Base-by-base conservation (phyloP, 2,329 filamentous ascomycete genomes). In the Fusarium goolgardi region DNA sequence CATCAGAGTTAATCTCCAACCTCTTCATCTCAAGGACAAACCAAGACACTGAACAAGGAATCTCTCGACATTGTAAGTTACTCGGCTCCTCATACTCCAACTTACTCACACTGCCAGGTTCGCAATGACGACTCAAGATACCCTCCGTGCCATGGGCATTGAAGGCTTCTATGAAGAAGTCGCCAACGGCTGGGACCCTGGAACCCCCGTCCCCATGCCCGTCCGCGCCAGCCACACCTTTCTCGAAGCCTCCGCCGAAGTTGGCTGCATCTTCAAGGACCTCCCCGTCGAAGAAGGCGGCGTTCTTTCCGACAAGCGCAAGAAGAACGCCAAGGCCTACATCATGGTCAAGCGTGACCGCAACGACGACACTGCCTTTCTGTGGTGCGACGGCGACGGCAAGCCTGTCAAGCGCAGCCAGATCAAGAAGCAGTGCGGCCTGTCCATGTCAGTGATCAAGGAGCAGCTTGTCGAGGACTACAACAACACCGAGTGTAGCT, bases 361-460 rank as follows among this genome's bases (percentile, higher is more conserved):
- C 7, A n/a, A 21, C 5, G 9, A 11, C 4, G 12, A 40, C 20
- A 15, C 12, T 0, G 35, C 18, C 2, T 62, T 63, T 2, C 8
- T 62, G 6, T 63, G 32, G 57, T 63, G 57, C 18, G 49, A 63
- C 4, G 37, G 43, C 0, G 49, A 49, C 4, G 49, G 59, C 8
- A 23, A 40, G 4, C 6, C n/a, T 10, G n/a, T 25, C 2, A n/a
- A 39, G 8, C 40, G 34, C 10, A 20, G 12, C 16, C 29, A 21
- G 31, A 49, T 63, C 18, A 37, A 29, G 18, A 49, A 27, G 25
- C 3, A 8, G 1, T 10, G n/a, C 2, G 41, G 46, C 3, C 12
- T 62, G 0, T 13, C 3, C 9, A 2, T 39, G 2, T 9, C 13
- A 0, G 3, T 2, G 1, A 8, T 23, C 2, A 63, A 63, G 32